Evolutionary conservation across 345 rosid genomes (phyloP), one percentile per base, ranked within the genome.

Genomic region (Draba incana): DNA sequence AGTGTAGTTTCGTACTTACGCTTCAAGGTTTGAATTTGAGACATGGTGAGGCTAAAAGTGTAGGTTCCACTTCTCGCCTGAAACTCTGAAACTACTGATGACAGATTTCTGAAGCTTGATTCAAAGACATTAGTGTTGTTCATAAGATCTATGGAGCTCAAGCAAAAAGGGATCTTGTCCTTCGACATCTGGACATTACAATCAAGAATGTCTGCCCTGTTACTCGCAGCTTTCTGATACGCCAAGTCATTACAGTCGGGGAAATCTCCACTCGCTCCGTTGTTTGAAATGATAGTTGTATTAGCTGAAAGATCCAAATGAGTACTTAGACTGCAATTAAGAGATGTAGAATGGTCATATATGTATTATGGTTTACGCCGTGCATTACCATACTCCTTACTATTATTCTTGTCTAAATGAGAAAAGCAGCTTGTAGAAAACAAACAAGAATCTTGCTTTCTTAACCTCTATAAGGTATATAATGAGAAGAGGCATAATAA

Each of bases 231-330:
- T 52, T 13, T 77, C 70, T 69, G 16, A 61, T 80, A 80, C 1
- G 81, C 83, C 62, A 77, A 52, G 64, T 80, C 68, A 25, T 74
- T 80, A 52, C 83, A 49, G 44, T 52, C 57, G 1, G 81, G 63
- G 74, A 77, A 80, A 53, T 72, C 78, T 61, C 81, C 81, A 73
- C 81, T 77, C 6, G 80, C 81, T n/a, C 81, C 83, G 3, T 77
- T 10, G 48, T 69, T 69, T 0, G 83, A 72, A 16, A 80, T 60
- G 20, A 80, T 75, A 53, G 67, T 64, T 47, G 73, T 1, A 0
- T 69, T 59, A 66, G 42, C 83, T 80, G 78, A 38, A 61, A 52
- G 44, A 67, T 35, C 46, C 46, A 61, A 53, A 5, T 37, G 59
- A 37, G 30, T 20, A 20, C 20, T 69, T n/a, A 64, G 25, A 14